These are phyloP conservation scores for Paramecium sexaurelia DNA, from an alignment of 73 alveolate species.

Conservation along the genomic window DNA sequence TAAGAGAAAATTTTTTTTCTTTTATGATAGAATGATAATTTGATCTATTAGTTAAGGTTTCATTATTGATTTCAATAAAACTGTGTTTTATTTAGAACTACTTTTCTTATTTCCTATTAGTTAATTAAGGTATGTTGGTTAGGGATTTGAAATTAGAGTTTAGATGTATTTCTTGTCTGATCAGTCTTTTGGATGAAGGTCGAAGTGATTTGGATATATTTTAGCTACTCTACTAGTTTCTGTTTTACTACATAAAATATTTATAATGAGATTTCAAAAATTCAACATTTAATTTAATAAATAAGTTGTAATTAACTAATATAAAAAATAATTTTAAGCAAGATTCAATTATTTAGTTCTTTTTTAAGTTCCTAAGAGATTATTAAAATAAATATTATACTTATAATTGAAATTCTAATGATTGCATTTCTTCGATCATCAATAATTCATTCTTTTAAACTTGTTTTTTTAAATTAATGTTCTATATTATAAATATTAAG, in stretches of 20 bases:
- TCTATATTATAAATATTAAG: not conserved
- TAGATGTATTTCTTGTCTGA: not conserved
- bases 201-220: not conserved
- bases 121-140: not conserved
- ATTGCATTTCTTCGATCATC: not conserved
- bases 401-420: not conserved
- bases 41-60: not conserved
- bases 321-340: not conserved
- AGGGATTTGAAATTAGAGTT: not conserved
- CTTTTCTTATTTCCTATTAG: not conserved
- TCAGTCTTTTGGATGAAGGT: not conserved
- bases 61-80: not conserved
- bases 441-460: not conserved
- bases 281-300: not conserved
- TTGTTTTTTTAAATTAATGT: not conserved
- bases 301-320: not conserved
- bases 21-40: slow-evolving; percentile 1
- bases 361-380: not conserved
- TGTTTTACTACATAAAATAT: not conserved
- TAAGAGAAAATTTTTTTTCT: not conserved
- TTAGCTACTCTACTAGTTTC: not conserved
- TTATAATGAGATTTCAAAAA: not conserved
- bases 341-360: not conserved
- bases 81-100: not conserved
- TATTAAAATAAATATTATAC: not conserved